Evolutionary conservation across 2,329 filamentous ascomycete species (phyloP).

Genomic region (Penicillium aurantiogriseum): DNA sequence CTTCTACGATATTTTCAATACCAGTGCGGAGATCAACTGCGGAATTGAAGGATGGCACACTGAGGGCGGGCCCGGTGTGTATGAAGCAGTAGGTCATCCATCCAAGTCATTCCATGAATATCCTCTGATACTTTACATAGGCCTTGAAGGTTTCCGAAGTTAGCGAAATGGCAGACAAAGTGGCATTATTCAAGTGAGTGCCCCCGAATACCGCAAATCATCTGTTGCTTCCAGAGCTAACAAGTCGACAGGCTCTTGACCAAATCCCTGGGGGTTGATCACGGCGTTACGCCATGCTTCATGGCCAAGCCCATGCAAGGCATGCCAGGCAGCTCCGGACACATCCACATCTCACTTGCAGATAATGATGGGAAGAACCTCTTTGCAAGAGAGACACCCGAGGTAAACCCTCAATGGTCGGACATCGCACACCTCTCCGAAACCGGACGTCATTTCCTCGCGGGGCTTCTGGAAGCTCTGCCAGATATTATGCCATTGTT

Average conservation of each 20-base stretch:
- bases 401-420: slow-evolving; percentile 66
- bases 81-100: slow-evolving; percentile 66
- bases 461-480: slow-evolving; percentile 79
- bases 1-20: slow-evolving; percentile 81
- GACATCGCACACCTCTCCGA: slow-evolving; percentile 81
- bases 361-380: slow-evolving; percentile 76
- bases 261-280: slow-evolving; percentile 78
- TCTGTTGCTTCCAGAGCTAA: neutral
- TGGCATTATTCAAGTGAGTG: slow-evolving; percentile 77
- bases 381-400: slow-evolving; percentile 68
- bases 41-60: slow-evolving; percentile 92
- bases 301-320: slow-evolving; percentile 95
- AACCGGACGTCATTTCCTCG: slow-evolving; percentile 87
- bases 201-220: neutral
- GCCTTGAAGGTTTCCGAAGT: slow-evolving; percentile 84
- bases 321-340: slow-evolving; percentile 86
- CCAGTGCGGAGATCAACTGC: slow-evolving; percentile 72
- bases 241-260: slow-evolving; percentile 62
- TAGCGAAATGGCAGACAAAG: slow-evolving; percentile 82
- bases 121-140: slow-evolving; percentile 27
- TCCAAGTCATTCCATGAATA: neutral
- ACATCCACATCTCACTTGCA: slow-evolving; percentile 87
- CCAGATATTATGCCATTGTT: slow-evolving; percentile 93
- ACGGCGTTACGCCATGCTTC: slow-evolving; percentile 91
- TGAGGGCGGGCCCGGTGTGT: slow-evolving; percentile 86